Base-by-base conservation (phyloP, 257 asterid species). In the Coffea eugenioides region DNA sequence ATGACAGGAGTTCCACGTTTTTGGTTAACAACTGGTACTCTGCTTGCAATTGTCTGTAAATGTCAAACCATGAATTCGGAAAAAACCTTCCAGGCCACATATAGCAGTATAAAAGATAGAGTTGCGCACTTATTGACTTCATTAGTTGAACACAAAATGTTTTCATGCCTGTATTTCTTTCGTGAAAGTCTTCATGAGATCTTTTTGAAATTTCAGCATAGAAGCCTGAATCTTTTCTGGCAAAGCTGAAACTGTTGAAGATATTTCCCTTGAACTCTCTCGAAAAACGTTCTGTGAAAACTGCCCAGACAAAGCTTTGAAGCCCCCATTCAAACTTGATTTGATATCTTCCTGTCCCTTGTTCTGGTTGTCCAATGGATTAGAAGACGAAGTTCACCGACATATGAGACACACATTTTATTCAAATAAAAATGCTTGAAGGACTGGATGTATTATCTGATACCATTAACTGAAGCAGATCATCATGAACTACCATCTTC, bases 301-400 rank as follows among this genome's bases (percentile, higher is more conserved):
- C 83, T 89, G 92, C 81, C 86, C 92, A 51, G 88, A 80, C 81
- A 94, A 76, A 71, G 90, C 83, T 85, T 89, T 91, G 76, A 90
- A 78, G 83, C 86, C 86, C 80, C 57, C 71, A 67, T 89, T 92
- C 67, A 92, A 71, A 83, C 87, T 75, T 59, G 79, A 82, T 91
- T 92, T 92, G 88, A 94, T 80, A 87, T 90, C 94, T 86, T 92
- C 97, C 88, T 88, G 97, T 82, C 94, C 95, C 85, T 88, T 92
- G 81, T 66, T 88, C 98, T 93, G 88, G 76, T 82, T 80, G 81
- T 83, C 67, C 59, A 70, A 80, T 72, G 73, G 65, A 84, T 89
- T 76, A 88, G 80, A 77, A 70, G 77, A 74, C 65, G 64, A 79
- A 79, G 73, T 72, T 69, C 41, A 79, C 25, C 57, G 73, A 79